Evolutionary conservation across 169 alveolate species (phyloP).

Genomic region (Toxoplasma gondii): DNA sequence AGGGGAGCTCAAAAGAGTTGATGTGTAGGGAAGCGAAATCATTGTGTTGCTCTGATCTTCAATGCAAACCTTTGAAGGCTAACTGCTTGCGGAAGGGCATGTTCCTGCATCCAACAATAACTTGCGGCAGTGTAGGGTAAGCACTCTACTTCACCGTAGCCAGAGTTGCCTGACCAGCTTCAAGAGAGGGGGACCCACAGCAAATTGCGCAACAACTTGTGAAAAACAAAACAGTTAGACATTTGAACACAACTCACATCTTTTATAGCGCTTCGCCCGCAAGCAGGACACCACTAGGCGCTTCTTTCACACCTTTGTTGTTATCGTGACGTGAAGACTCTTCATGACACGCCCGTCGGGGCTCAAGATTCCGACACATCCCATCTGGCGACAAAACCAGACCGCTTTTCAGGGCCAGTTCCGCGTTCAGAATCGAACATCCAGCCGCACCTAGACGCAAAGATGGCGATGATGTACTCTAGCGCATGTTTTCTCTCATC

Average conservation of each 20-base stretch:
- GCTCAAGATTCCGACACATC: not conserved
- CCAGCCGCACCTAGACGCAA: conserved; percentile 46
- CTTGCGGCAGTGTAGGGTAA: too few species aligned
- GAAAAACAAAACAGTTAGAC: not conserved
- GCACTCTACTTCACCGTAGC: too few species aligned
- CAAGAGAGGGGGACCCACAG: not conserved
- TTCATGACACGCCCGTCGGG: not conserved
- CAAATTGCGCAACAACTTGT: not conserved
- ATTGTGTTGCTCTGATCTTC: too few species aligned
- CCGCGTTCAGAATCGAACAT: conserved; percentile 49
- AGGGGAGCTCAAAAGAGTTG: too few species aligned
- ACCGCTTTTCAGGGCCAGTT: conserved; percentile 45
- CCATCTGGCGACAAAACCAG: not conserved
- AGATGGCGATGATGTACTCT: not conserved
- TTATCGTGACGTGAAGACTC: not conserved
- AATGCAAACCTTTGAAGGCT: too few species aligned
- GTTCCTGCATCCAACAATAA: too few species aligned
- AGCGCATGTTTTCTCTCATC: too few species aligned
- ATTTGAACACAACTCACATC: too few species aligned
- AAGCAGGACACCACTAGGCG: not conserved
- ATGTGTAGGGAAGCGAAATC: too few species aligned
- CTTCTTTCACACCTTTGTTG: not conserved
- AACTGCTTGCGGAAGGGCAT: too few species aligned
- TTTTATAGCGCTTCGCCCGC: too few species aligned
- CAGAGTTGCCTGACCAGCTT: too few species aligned